Percentiles rank a stretch among this genome's conserved stretches.
Conservation (phyloP, 495 filamentous ascomycete species). For the Neurospora africana region DNA sequence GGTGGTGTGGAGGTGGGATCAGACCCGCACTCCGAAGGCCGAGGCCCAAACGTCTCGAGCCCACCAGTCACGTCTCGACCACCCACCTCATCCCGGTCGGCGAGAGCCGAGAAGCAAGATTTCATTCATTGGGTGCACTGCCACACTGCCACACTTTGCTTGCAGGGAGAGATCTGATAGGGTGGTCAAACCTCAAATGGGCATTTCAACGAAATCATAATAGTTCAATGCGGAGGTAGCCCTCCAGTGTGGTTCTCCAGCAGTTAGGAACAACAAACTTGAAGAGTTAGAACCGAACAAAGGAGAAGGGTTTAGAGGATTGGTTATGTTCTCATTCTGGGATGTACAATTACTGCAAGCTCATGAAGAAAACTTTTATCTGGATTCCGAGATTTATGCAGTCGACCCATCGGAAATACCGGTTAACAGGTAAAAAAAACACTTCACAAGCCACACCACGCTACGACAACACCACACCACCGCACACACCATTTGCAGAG, state of each 20-base stretch:
- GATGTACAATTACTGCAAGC: not conserved
- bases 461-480: not conserved
- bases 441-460: not conserved
- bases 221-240: not conserved
- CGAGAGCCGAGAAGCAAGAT: not conserved
- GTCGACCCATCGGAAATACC: not conserved
- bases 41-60: not conserved
- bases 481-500: not conserved
- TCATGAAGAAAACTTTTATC: not conserved
- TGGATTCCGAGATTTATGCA: not conserved
- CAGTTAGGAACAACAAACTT: not conserved
- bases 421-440: not conserved
- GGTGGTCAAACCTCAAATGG: not conserved
- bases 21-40: not conserved
- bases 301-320: not conserved
- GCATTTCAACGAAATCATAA: not conserved
- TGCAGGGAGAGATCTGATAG: not conserved
- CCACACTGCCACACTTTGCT: not conserved
- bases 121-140: not conserved
- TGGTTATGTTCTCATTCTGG: not conserved
- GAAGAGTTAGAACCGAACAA: not conserved
- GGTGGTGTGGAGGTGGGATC: not conserved
- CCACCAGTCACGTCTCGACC: not conserved
- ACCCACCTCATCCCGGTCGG: not conserved
- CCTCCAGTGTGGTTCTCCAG: not conserved